Conservation (phyloP, 257 asterid genomes). For the Plantago elongata region DNA sequence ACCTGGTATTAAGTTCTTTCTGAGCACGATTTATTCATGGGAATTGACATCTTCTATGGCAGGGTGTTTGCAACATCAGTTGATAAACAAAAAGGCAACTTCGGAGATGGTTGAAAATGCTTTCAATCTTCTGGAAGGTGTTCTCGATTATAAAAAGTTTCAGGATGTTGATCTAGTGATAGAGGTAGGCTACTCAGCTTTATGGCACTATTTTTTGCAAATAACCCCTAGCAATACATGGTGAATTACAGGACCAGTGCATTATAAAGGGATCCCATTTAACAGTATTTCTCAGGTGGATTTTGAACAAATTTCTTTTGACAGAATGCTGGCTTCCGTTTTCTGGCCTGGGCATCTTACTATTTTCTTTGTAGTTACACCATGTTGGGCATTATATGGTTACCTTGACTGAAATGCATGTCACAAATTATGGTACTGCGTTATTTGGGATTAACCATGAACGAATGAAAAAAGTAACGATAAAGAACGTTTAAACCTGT, state of each 20-base stretch:
- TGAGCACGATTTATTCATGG: background rate
- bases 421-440: too few species aligned
- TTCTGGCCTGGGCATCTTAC: too few species aligned
- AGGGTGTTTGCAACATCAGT: conserved; percentile 31
- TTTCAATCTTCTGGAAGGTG: conserved; percentile 34
- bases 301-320: too few species aligned
- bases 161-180: conserved; percentile 49
- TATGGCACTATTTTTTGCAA: background rate
- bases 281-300: too few species aligned
- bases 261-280: too few species aligned
- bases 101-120: conserved; percentile 24
- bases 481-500: background rate
- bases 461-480: too few species aligned
- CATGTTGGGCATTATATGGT: too few species aligned
- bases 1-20: conserved; percentile 4
- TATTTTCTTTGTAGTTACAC: too few species aligned
- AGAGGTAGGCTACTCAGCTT: conserved; percentile 33
- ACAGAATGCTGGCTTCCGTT: too few species aligned
- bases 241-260: background rate
- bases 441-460: too few species aligned
- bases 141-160: conserved; percentile 35
- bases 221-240: background rate
- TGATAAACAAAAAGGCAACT: conserved; percentile 31
- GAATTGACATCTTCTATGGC: conserved; percentile 18
- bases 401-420: too few species aligned